Evolutionary conservation across 2,329 filamentous ascomycete genomes (phyloP), one percentile per base, ranked within the genome.

Genomic region (Truncatella angustata): DNA sequence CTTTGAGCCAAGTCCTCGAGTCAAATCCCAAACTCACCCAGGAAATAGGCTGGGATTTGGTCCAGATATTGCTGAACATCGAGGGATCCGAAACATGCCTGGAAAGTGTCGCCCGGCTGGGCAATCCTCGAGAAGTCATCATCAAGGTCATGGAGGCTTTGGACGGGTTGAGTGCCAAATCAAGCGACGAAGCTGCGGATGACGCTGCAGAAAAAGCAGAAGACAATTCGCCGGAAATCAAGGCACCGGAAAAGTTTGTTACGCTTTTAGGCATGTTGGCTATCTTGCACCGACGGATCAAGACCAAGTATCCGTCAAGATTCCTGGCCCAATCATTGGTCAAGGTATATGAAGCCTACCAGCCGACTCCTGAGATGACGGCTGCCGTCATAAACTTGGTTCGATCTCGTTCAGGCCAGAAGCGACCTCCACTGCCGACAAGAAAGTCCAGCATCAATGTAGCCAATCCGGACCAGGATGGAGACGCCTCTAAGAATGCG

Each of bases 41-140:
- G 54, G 87, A 90, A 52, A 91, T 93, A 61, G 90, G 90, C 46
- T 94, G 90, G 90, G 90, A 94, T 66, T 73, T 93, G 48, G 86
- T 94, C 20, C 86, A 88, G 64, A 82, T 90, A 63, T 79, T 94
- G 4, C 76, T 91, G 21, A 77, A 82, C 32, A 71, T 91, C 4
- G 77, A 87, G 1, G 83, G 79, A 11, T 86, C 85, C n/a, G 84
- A 88, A 59, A 70, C 77, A 43, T 91, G 89, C 64, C 75, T 93
- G 14, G 81, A 87, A 64, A 88, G 86, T 26, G 85, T 93, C 49
- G 89, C 89, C 28, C 81, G 85, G 21, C 76, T 91, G 35, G 90
- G 89, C 47, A 94, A 93, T 64, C 90, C 90, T 1, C 78, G 89
- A 47, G 90, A 94, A 68, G 87, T 91, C 42, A 87, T 93, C 54